Conservation (phyloP, 345 rosid genomes). For the Syzygium aqueum region DNA sequence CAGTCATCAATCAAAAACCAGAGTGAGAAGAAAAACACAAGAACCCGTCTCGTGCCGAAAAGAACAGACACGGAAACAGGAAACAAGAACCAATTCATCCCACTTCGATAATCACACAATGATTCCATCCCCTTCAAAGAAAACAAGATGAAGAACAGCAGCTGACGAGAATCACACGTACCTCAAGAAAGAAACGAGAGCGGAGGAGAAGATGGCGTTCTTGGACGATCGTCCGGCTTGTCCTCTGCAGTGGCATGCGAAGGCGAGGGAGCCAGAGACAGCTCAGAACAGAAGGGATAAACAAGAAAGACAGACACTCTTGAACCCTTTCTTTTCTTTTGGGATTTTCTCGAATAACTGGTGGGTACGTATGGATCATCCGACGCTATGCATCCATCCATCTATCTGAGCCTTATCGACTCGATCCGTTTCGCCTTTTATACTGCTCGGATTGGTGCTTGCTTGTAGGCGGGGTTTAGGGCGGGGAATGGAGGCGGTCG, state of each 20-base stretch:
- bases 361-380: background rate
- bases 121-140: background rate
- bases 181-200: background rate
- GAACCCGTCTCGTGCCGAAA: background rate
- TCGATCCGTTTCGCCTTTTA: background rate
- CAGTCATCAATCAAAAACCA: background rate
- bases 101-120: background rate
- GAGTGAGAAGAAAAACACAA: background rate
- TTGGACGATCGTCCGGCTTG: background rate
- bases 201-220: background rate
- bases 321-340: background rate
- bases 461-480: conserved; percentile 17
- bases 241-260: background rate
- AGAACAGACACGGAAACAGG: background rate
- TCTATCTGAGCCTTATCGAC: background rate
- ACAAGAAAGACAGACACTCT: background rate
- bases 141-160: background rate
- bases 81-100: background rate
- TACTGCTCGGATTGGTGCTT: background rate
- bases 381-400: background rate
- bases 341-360: background rate
- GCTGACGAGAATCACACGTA: background rate
- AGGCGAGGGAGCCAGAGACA: background rate
- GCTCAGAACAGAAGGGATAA: background rate
- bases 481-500: background rate